A percentile compares a stretch with the other conserved stretches of the same genome.
These are phyloP conservation scores for Chionographis japonica DNA, from an alignment of 106 monocot species.

Conservation along the genomic window DNA sequence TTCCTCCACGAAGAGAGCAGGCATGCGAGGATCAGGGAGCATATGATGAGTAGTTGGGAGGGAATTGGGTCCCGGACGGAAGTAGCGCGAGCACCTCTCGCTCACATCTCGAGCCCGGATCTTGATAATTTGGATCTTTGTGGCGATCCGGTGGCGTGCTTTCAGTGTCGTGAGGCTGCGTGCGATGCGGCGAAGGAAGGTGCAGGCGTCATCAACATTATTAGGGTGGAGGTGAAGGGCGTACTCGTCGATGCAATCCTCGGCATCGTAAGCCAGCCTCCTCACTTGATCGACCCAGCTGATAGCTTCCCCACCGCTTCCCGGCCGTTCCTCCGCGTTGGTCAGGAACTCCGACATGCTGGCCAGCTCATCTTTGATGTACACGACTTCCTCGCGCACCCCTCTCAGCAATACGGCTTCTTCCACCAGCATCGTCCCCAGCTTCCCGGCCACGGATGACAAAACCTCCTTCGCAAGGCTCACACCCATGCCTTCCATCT, in stretches of 20 bases:
- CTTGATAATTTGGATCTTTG: constrained; percentile 6
- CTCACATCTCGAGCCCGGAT: neutral
- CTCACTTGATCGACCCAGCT: constrained; percentile 34
- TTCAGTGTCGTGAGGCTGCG: neutral
- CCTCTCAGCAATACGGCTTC: neutral
- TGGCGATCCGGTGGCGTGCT: constrained; percentile 6
- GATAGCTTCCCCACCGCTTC: neutral
- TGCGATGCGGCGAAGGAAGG: too few relatives aligned
- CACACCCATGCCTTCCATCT: too few relatives aligned
- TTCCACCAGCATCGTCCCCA: too few relatives aligned
- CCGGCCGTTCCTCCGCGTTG: neutral
- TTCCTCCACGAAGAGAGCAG: constrained; percentile 11
- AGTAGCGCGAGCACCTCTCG: neutral
- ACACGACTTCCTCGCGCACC: neutral
- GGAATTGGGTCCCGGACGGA: too few relatives aligned
- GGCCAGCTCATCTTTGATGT: constrained; percentile 2
- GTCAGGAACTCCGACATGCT: neutral
- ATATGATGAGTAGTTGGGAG: neutral
- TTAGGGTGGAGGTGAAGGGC: neutral
- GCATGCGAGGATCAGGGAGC: neutral
- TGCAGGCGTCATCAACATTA: too few relatives aligned
- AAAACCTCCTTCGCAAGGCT: too few relatives aligned
- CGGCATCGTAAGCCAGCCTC: constrained; percentile 15
- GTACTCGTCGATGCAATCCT: constrained; percentile 27
- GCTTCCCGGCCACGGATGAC: too few relatives aligned